Percentiles rank a stretch among this genome's conserved stretches.
These are phyloP conservation scores for Ogataea ganodermae DNA, from an alignment of 805 yeast species.

Conservation along the genomic window DNA sequence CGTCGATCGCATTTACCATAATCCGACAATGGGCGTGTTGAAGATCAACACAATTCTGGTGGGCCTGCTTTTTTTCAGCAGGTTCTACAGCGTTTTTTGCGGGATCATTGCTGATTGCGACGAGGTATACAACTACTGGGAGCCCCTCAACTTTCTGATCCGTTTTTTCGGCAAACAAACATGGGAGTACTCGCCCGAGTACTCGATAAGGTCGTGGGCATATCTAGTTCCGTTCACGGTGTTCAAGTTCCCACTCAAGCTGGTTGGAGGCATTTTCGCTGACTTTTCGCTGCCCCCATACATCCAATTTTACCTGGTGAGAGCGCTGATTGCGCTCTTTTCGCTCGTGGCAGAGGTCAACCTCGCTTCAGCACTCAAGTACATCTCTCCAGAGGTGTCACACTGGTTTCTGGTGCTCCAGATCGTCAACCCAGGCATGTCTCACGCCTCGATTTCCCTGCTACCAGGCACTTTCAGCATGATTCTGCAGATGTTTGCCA, in stretches of 20 bases:
- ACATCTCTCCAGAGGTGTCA: conserved; percentile 44
- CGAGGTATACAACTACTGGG: conserved; percentile 93
- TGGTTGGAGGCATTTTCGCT: conserved; percentile 7
- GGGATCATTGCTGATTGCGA: conserved; percentile 90
- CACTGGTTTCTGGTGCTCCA: conserved; percentile 65
- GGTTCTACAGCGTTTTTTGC: conserved; percentile 46
- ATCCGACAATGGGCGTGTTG: conserved; percentile 5
- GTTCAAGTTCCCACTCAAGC: conserved; percentile 26
- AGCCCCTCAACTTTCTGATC: conserved; percentile 76
- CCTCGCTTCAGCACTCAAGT: conserved; percentile 45
- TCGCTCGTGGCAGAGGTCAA: conserved; percentile 54
- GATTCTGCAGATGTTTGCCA: conserved; percentile 49
- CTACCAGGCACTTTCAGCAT: conserved; percentile 82
- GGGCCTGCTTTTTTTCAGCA: conserved; percentile 24
- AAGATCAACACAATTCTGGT: conserved; percentile 17
- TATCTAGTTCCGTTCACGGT: conserved; percentile 56
- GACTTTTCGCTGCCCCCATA: conserved; percentile 23
- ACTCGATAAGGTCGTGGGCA: conserved; percentile 84
- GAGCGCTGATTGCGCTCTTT: conserved; percentile 45
- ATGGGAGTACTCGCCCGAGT: conserved; percentile 94
- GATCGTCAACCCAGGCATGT: conserved; percentile 74
- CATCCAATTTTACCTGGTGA: conserved; percentile 52
- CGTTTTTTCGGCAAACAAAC: conserved; percentile 91
- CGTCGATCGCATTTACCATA: neutral
- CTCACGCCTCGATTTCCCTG: conserved; percentile 84